These are phyloP conservation scores for Colletotrichum tropicicola DNA, from an alignment of 2,329 filamentous ascomycete genomes.

Conservation along the genomic window DNA sequence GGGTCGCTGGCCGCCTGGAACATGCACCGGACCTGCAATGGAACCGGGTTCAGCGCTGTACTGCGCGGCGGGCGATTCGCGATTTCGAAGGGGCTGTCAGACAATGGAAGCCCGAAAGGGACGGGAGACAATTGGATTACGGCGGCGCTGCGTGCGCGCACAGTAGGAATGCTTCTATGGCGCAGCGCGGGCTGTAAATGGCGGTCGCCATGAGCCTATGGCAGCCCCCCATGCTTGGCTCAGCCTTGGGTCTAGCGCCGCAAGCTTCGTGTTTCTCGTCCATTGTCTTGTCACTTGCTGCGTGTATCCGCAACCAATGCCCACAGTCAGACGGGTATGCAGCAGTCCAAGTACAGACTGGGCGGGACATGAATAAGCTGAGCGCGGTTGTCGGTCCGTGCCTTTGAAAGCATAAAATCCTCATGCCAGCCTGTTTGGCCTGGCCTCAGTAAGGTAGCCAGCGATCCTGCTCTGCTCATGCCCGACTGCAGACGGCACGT, in stretches of 20 bases:
- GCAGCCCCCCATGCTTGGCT: not conserved
- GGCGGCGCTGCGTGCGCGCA: no score
- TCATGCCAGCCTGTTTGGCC: not conserved
- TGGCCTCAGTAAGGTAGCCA: not conserved
- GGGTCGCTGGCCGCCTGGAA: not conserved
- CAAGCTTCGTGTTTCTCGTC: not conserved
- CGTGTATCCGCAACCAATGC: slow-evolving; percentile 17
- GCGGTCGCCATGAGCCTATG: slow-evolving; percentile 15
- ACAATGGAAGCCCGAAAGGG: not conserved
- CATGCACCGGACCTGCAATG: not conserved
- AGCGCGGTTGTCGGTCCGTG: not conserved
- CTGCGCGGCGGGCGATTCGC: not conserved
- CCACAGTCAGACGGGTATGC: not conserved
- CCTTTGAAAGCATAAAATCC: not conserved
- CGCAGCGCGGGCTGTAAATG: slow-evolving; percentile 16
- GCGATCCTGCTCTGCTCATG: not conserved
- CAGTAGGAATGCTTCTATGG: not conserved
- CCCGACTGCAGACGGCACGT: not conserved
- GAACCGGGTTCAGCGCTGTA: slow-evolving; percentile 15
- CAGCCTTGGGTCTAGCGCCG: slow-evolving; percentile 12
- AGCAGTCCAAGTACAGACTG: not conserved
- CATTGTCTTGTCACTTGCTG: slow-evolving; percentile 3
- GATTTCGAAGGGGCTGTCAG: not conserved
- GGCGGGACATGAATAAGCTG: slow-evolving; percentile 1
- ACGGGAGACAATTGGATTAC: no score